Evolutionary conservation across 208 protist species (phyloP).

Genomic region (Crithidia mellificae): DNA sequence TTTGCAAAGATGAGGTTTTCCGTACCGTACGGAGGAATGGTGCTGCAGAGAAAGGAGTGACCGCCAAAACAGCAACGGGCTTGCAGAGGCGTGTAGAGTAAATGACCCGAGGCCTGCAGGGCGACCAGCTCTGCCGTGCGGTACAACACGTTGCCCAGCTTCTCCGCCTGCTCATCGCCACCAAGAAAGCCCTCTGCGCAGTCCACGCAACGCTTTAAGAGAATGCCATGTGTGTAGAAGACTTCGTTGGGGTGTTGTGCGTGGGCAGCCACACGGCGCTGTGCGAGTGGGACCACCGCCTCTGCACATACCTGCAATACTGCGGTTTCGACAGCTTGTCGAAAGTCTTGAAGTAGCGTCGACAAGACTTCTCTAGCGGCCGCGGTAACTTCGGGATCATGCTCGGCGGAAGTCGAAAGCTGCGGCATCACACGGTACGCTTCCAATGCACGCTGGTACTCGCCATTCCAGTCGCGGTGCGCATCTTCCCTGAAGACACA

Average conservation of each 20-base stretch:
- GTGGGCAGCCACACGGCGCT: constrained; percentile 30
- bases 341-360: constrained; percentile 41
- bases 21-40: constrained; percentile 57
- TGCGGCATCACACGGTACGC: constrained; percentile 10
- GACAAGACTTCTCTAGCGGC: constrained; percentile 6
- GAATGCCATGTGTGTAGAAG: constrained; percentile 49
- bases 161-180: constrained; percentile 46
- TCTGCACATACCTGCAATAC: constrained; percentile 48
- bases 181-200: constrained; percentile 41
- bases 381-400: background rate
- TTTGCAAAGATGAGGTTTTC: constrained; percentile 28
- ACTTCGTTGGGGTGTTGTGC: constrained; percentile 20
- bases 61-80: constrained; percentile 64
- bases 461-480: constrained; percentile 47
- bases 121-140: constrained; percentile 43
- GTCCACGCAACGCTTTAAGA: constrained; percentile 61
- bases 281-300: constrained; percentile 30
- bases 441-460: constrained; percentile 51
- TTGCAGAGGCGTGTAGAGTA: constrained; percentile 57
- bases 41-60: constrained; percentile 48
- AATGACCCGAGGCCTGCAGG: constrained; percentile 39
- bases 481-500: background rate
- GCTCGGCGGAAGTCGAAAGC: background rate
- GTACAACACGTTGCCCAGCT: constrained; percentile 27
- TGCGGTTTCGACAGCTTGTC: constrained; percentile 27